Percentiles rank a stretch among this genome's conserved stretches.
These are phyloP conservation scores for Clavariopsis aquatica DNA, from an alignment of 495 filamentous ascomycete genomes.

Conservation along the genomic window DNA sequence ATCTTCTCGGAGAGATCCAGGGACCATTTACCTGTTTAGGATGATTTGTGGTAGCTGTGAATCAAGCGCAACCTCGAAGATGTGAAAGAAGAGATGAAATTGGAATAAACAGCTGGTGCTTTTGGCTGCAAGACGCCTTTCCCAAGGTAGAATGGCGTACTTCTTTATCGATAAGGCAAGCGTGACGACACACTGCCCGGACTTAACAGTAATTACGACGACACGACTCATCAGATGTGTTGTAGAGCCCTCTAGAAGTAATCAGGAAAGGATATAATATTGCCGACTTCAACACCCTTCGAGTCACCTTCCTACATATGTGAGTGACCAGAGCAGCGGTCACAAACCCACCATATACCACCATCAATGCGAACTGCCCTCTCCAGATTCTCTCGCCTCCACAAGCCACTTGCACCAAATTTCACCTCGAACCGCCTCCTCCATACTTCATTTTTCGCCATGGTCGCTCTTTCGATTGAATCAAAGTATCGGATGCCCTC, in stretches of 20 bases:
- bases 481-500: slow-evolving; percentile 70
- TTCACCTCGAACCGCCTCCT: slow-evolving; percentile 6
- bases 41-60: too few relatives aligned
- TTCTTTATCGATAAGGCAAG: not conserved
- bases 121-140: not conserved
- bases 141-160: not conserved
- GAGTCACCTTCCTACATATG: not conserved
- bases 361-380: not conserved
- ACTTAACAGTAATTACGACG: not conserved
- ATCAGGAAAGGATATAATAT: not conserved
- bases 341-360: not conserved
- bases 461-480: slow-evolving; percentile 55
- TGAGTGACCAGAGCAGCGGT: not conserved
- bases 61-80: not conserved
- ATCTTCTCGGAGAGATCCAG: too few relatives aligned
- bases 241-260: not conserved
- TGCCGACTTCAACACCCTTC: not conserved
- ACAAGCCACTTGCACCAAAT: slow-evolving; percentile 1
- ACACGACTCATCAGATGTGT: too few relatives aligned
- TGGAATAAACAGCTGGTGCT: not conserved
- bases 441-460: slow-evolving; percentile 17
- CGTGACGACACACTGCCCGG: not conserved
- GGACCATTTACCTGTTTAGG: too few relatives aligned
- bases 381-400: slow-evolving; percentile 4
- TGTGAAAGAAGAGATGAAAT: not conserved